Conservation (phyloP, 805 yeast species). For the Saccharomycopsis javanensis region DNA sequence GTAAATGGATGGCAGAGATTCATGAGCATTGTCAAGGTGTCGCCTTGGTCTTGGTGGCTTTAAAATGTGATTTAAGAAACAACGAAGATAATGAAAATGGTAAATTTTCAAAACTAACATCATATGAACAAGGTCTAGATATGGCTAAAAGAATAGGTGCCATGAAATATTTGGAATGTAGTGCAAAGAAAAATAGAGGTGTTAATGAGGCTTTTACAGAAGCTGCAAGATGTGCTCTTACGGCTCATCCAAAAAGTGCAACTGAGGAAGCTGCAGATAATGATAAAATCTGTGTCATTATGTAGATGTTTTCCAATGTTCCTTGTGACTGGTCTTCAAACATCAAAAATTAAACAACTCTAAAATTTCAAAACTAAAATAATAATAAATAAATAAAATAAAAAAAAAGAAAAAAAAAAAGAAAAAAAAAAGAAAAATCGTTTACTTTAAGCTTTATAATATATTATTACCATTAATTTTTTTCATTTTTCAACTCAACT, state of each 20-base stretch:
- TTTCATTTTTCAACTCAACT: not conserved
- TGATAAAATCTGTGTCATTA: slow-evolving; percentile 30
- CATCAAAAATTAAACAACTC: too few relatives aligned
- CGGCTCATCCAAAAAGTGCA: slow-evolving; percentile 77
- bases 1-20: slow-evolving; percentile 95
- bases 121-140: slow-evolving; percentile 87
- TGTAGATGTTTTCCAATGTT: slow-evolving; percentile 26
- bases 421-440: not conserved
- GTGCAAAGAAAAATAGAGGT: slow-evolving; percentile 93
- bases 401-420: not conserved
- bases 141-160: slow-evolving; percentile 94
- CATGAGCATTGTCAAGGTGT: slow-evolving; percentile 97
- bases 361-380: not conserved
- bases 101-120: slow-evolving; percentile 44
- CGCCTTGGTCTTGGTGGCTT: slow-evolving; percentile 82
- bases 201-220: slow-evolving; percentile 99
- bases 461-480: not conserved
- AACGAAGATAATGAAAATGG: slow-evolving; percentile 42
- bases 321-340: too few relatives aligned
- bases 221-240: slow-evolving; percentile 93
- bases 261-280: slow-evolving; percentile 33
- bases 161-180: slow-evolving; percentile 87
- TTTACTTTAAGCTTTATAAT: not conserved
- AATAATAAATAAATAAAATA: not conserved
- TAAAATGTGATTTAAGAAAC: slow-evolving; percentile 85